Evolutionary conservation across 2,329 filamentous ascomycete genomes (phyloP), one percentile per base, ranked within the genome.

Genomic region (Fusarium sp.): DNA sequence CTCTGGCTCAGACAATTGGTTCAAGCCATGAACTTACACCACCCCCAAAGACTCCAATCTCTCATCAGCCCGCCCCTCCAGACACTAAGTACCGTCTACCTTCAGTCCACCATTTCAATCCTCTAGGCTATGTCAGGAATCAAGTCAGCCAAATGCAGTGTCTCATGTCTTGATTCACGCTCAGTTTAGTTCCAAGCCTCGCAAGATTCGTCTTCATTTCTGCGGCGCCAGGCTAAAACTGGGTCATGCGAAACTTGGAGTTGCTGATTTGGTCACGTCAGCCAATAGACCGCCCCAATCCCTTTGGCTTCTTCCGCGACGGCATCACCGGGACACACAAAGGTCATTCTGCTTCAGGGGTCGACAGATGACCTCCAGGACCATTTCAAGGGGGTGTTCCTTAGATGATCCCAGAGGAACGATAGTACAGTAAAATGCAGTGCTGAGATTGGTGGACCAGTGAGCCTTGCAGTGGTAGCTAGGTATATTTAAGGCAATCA

Each of bases 221-320:
- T 37, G 33, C 52, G 44, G 53, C 33, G 44, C 46, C 47, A 50
- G 31, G 20, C 58, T 64, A 63, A 64, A 50, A 34, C 42, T 44
- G 54, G 49, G 61, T 65, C 62, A 66, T 61, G 56, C 55, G 61
- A 65, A 45, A 53, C 57, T 47, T 31, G 45, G 28, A 44, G 52
- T 57, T 38, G 58, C 63, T 70, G 67, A 70, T 54, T 56, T 61
- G 63, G 64, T 69, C 67, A 69, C 60, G 63, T 64, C 67, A 70
- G 37, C 67, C 58, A 68, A 62, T 47, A 36, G 31, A 30, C n/a
- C 30, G 16, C 51, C 30, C 49, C 33, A 16, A 36, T 57, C 45
- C 45, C 51, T 40, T 53, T 18, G 37, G 34, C 38, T 52, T 40
- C 18, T 49, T 36, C 38, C 23, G 23, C 36, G 28, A 42, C 46